A percentile compares a stretch with the other conserved stretches of the same genome.
phyloP scores from a whole-genome alignment of 129 eudicot genomes.

The Lactuca saligna region DNA sequence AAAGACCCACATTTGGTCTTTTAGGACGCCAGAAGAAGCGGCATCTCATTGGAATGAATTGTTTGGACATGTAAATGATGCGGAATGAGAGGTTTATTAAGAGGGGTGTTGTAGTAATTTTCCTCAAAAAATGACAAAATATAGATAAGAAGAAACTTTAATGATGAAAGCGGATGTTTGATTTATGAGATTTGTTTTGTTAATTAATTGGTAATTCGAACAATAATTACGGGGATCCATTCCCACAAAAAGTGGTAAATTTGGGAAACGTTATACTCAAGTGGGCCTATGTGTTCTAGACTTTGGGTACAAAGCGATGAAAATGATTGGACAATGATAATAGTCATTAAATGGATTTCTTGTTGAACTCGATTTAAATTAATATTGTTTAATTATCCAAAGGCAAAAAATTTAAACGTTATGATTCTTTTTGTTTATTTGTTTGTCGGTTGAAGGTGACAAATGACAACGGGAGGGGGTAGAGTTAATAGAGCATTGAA shows the following conservation, averaged over 20 bases:
- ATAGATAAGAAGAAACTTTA: background rate
- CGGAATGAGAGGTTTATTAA: background rate
- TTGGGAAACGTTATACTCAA: conserved; percentile 8
- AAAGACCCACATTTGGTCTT: conserved; percentile 64
- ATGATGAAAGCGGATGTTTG: background rate
- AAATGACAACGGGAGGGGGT: conserved; percentile 12
- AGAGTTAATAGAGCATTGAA: conserved; percentile 18
- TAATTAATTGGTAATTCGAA: background rate
- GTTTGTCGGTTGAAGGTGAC: conserved; percentile 6
- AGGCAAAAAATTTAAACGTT: background rate
- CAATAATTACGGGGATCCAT: background rate
- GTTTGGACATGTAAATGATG: conserved; percentile 47
- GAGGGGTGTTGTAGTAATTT: background rate
- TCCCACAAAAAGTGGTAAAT: background rate
- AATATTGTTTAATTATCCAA: background rate
- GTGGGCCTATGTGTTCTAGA: conserved; percentile 32
- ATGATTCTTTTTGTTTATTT: conserved; percentile 11
- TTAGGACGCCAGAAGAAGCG: conserved; percentile 70
- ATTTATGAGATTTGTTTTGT: background rate
- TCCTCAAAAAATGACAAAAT: background rate
- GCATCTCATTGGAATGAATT: conserved; percentile 44
- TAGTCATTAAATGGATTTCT: background rate
- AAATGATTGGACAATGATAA: conserved; percentile 24
- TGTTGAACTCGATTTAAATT: conserved; percentile 9
- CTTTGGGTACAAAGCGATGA: conserved; percentile 20